Percentiles rank a stretch among this genome's conserved stretches.
phyloP scores from a whole-genome alignment of 1,284 basidiomycete species.

The Sanghuangporus weigelae region DNA sequence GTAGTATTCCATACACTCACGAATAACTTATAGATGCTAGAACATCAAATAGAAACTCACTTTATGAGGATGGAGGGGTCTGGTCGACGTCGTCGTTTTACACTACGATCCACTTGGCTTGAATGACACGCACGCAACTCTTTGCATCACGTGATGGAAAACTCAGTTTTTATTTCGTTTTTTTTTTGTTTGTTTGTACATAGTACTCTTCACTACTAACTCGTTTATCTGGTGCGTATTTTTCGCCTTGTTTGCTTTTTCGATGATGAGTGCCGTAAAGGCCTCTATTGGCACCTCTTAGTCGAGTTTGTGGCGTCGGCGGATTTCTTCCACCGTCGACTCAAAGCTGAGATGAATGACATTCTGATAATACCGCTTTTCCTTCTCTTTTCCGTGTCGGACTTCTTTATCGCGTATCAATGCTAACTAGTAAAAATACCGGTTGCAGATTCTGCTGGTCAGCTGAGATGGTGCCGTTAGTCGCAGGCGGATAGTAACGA shows the following conservation, averaged over 20 bases:
- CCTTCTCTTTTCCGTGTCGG: not conserved
- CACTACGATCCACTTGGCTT: no score
- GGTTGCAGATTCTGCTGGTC: not conserved
- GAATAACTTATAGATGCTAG: not conserved
- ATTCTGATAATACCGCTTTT: constrained; percentile 14
- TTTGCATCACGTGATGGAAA: not conserved
- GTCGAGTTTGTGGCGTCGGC: constrained; percentile 15
- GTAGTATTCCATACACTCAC: not conserved
- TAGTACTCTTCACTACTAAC: not conserved
- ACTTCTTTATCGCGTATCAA: not conserved
- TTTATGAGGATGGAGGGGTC: not conserved
- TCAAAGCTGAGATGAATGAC: constrained; percentile 20
- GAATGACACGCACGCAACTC: no score
- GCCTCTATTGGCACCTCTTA: constrained; percentile 20
- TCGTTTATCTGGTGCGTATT: not conserved
- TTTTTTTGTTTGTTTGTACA: constrained; percentile 1
- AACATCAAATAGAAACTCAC: constrained; percentile 6
- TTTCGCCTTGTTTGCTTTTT: not conserved
- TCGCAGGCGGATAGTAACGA: no score
- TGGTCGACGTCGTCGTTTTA: no score
- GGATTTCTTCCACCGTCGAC: not conserved
- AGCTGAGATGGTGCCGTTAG: no score
- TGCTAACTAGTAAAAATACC: not conserved
- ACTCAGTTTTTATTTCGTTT: not conserved
- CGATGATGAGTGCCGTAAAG: constrained; percentile 19